A percentile compares a stretch with the other conserved stretches of the same genome.
Conservation (phyloP, 305 asterid species). For the Fraxinus paxiana region DNA sequence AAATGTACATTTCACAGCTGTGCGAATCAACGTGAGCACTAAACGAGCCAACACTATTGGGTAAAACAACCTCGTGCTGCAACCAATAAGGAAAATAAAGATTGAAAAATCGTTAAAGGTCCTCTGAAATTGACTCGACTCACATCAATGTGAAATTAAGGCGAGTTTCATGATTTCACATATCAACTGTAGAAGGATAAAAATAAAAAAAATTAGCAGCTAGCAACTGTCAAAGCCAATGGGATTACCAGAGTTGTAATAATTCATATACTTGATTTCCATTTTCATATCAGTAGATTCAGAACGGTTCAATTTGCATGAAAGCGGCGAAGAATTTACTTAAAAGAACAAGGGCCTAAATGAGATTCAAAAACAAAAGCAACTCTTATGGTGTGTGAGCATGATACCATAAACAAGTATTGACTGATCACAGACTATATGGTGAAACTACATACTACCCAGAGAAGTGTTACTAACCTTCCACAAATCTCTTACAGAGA, state of each 20-base stretch:
- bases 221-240: not conserved
- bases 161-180: not conserved
- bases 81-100: not conserved
- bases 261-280: not conserved
- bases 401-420: not conserved
- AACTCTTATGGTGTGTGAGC: not conserved
- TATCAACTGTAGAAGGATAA: not conserved
- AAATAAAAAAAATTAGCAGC: not conserved
- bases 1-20: slow-evolving; percentile 39
- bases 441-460: not conserved
- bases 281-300: not conserved
- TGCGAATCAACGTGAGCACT: slow-evolving; percentile 43
- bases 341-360: not conserved
- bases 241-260: not conserved
- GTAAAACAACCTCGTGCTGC: slow-evolving; percentile 44
- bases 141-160: not conserved
- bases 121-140: not conserved
- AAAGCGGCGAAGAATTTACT: not conserved
- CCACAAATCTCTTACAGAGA: slow-evolving; percentile 82
- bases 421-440: not conserved
- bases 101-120: not conserved
- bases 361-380: not conserved
- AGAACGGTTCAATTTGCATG: not conserved
- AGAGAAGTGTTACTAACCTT: slow-evolving; percentile 41
- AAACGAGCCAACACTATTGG: slow-evolving; percentile 27